Conservation (phyloP, 768 basidiomycete genomes). For the Amanita rubescens region DNA sequence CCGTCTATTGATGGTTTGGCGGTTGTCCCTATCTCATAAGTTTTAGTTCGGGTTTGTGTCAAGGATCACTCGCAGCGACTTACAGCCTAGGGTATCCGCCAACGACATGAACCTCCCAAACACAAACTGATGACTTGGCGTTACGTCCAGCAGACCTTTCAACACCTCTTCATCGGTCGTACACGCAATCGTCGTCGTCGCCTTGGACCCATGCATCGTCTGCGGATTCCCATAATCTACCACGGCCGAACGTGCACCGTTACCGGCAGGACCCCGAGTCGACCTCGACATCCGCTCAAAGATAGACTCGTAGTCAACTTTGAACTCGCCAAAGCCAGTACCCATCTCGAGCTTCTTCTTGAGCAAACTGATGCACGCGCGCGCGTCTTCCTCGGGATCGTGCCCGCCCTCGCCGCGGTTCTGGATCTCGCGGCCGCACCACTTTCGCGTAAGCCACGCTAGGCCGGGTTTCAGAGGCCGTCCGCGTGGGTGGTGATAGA, state of each 20-base stretch:
- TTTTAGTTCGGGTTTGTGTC: not conserved
- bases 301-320: slow-evolving; percentile 77
- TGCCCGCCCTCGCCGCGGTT: slow-evolving; percentile 79
- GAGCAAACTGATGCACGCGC: slow-evolving; percentile 80
- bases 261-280: slow-evolving; percentile 26
- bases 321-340: slow-evolving; percentile 79
- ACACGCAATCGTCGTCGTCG: slow-evolving; percentile 70
- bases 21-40: slow-evolving; percentile 46
- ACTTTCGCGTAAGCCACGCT: slow-evolving; percentile 95
- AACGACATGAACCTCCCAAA: slow-evolving; percentile 82
- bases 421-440: slow-evolving; percentile 89
- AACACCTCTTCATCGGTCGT: slow-evolving; percentile 72
- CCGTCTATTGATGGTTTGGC: slow-evolving; percentile 40
- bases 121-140: slow-evolving; percentile 66
- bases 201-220: slow-evolving; percentile 81
- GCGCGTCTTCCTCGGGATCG: slow-evolving; percentile 91
- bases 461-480: slow-evolving; percentile 91
- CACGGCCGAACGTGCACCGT: slow-evolving; percentile 49
- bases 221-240: slow-evolving; percentile 82
- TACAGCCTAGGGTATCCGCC: slow-evolving; percentile 79
- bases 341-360: slow-evolving; percentile 75
- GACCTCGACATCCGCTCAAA: slow-evolving; percentile 77
- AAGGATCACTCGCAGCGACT: slow-evolving; percentile 21
- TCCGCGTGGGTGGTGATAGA: slow-evolving; percentile 90
- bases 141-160: slow-evolving; percentile 51